These are phyloP conservation scores for Trametopsis cervina DNA, from an alignment of 768 basidiomycete genomes.

Conservation along the genomic window DNA sequence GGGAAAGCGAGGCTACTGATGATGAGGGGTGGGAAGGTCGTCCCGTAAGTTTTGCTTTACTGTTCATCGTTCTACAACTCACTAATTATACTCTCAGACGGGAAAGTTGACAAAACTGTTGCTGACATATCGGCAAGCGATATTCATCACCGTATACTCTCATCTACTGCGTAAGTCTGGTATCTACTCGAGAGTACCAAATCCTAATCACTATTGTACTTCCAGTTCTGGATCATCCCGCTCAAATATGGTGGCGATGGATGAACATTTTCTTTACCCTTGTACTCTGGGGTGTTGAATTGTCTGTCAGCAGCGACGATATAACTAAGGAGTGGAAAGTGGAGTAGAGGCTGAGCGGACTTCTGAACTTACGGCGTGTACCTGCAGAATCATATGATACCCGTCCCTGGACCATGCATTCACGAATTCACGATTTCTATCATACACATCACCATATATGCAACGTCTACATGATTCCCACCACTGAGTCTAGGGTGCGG, in stretches of 20 bases:
- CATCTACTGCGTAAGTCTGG: constrained; percentile 66
- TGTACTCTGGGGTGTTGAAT: constrained; percentile 75
- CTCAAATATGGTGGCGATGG: constrained; percentile 94
- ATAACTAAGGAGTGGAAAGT: constrained; percentile 71
- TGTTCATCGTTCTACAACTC: not conserved
- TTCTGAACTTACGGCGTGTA: not conserved
- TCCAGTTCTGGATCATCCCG: constrained; percentile 77
- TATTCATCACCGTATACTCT: constrained; percentile 84
- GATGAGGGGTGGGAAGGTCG: constrained; percentile 66
- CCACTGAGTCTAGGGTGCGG: not conserved
- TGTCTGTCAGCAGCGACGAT: constrained; percentile 72
- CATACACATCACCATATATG: not conserved
- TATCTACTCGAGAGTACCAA: not conserved
- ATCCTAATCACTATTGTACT: constrained; percentile 2
- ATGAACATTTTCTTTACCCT: constrained; percentile 85
- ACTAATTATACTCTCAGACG: constrained; percentile 40
- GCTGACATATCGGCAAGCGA: constrained; percentile 75
- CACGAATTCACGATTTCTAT: constrained; percentile 6
- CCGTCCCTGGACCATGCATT: constrained; percentile 5
- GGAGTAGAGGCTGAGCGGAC: constrained; percentile 35
- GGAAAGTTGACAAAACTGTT: constrained; percentile 69
- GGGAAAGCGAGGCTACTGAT: constrained; percentile 60
- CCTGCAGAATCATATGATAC: not conserved
- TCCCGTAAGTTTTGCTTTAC: constrained; percentile 42
- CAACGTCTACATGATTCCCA: not conserved